Evolutionary conservation across 192 early-diverging fungal species (phyloP).

Genomic region (Umbelopsis sp.): DNA sequence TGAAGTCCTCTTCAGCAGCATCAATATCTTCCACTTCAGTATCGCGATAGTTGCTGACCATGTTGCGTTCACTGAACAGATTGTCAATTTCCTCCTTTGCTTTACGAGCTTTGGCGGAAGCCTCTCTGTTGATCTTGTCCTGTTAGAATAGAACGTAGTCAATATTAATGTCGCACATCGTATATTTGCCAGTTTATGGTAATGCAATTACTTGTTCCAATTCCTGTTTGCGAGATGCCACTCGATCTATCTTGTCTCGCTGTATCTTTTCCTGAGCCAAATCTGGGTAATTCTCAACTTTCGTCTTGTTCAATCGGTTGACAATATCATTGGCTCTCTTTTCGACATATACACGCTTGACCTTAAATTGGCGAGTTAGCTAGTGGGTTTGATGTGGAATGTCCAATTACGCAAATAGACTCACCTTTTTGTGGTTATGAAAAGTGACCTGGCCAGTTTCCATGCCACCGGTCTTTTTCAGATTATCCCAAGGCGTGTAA

Average conservation of each 20-base stretch:
- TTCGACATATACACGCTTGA: conserved; percentile 81
- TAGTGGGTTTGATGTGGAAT: background rate
- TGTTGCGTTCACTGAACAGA: conserved; percentile 53
- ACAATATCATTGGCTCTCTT: conserved; percentile 81
- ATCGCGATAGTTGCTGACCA: conserved; percentile 57
- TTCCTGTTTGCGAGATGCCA: conserved; percentile 28
- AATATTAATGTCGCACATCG: background rate
- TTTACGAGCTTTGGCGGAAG: conserved; percentile 29
- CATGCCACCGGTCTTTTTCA: conserved; percentile 93
- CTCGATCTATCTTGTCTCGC: conserved; percentile 50
- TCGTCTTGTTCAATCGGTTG: conserved; percentile 95
- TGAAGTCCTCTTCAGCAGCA: conserved; percentile 68
- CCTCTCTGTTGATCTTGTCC: conserved; percentile 15
- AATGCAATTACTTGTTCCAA: conserved; percentile 36
- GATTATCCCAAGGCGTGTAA: conserved; percentile 91
- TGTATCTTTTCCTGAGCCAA: conserved; percentile 73
- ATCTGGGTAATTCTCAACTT: conserved; percentile 75
- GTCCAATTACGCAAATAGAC: background rate
- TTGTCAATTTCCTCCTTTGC: conserved; percentile 53
- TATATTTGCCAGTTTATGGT: background rate
- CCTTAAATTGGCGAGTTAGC: conserved; percentile 38
- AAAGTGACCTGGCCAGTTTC: conserved; percentile 96
- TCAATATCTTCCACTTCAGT: conserved; percentile 51
- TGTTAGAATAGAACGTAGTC: background rate
- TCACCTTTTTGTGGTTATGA: conserved; percentile 61